phyloP scores from a whole-genome alignment of 495 filamentous ascomycete species.

The Penicillium paxilli region DNA sequence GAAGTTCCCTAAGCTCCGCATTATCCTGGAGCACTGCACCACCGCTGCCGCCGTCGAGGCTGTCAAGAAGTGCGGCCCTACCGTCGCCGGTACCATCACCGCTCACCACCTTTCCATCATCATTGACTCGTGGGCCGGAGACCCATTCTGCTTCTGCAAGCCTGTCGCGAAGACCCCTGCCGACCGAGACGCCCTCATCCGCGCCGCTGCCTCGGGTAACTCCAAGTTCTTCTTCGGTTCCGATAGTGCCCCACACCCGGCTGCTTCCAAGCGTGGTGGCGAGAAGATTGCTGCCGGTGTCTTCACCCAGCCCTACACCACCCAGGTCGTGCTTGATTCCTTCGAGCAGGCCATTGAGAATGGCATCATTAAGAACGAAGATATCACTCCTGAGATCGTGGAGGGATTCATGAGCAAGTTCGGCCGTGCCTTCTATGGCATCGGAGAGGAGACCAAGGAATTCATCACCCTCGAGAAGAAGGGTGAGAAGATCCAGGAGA shows the following conservation, averaged over 20 bases:
- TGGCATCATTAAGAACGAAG: slow-evolving; percentile 62
- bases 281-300: slow-evolving; percentile 76
- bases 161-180: slow-evolving; percentile 73
- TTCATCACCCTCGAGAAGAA: slow-evolving; percentile 63
- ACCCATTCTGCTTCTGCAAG: slow-evolving; percentile 87
- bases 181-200: slow-evolving; percentile 74
- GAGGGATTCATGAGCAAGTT: slow-evolving; percentile 73
- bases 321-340: slow-evolving; percentile 70
- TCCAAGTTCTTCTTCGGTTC: slow-evolving; percentile 79
- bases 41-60: slow-evolving; percentile 79
- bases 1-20: slow-evolving; percentile 76
- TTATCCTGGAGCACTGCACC: slow-evolving; percentile 78
- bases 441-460: slow-evolving; percentile 47
- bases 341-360: slow-evolving; percentile 68
- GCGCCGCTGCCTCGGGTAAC: slow-evolving; percentile 63
- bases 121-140: slow-evolving; percentile 71
- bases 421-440: slow-evolving; percentile 74
- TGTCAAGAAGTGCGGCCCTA: slow-evolving; percentile 72
- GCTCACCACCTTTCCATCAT: slow-evolving; percentile 82
- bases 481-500: slow-evolving; percentile 55
- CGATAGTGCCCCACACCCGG: slow-evolving; percentile 77
- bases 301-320: slow-evolving; percentile 88
- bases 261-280: slow-evolving; percentile 65
- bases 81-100: slow-evolving; percentile 62
- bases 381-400: slow-evolving; percentile 69